Evolutionary conservation across 2,329 filamentous ascomycete species (phyloP).

Genomic region (Teratosphaeria destructans): DNA sequence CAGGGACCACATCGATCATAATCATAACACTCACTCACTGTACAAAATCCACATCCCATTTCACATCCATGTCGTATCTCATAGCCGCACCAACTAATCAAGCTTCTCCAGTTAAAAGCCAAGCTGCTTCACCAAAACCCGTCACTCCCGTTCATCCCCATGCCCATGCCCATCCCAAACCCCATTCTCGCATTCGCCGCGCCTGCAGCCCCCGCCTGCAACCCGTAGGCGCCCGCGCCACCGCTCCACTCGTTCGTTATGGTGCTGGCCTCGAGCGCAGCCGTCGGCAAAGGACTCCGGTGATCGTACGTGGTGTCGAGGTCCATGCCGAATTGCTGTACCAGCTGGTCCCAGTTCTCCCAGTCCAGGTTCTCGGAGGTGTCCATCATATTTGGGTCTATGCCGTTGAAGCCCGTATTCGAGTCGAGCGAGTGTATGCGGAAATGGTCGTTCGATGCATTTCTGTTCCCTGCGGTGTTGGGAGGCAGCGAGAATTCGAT

Average conservation of each 20-base stretch:
- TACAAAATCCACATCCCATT: neutral
- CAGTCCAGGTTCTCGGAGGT: conserved; percentile 34
- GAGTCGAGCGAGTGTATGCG: conserved; percentile 19
- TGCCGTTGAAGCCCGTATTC: conserved; percentile 6
- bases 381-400: conserved; percentile 23
- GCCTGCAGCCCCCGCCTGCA: neutral
- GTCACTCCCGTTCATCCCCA: conserved; percentile 18
- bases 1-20: neutral
- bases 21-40: neutral
- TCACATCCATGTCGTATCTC: neutral
- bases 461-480: neutral
- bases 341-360: conserved; percentile 40
- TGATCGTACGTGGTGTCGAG: conserved; percentile 16
- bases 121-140: conserved; percentile 14
- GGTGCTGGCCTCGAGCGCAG: neutral
- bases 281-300: neutral
- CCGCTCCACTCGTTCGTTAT: conserved; percentile 8
- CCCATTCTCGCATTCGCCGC: conserved; percentile 17
- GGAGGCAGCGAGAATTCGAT: conserved; percentile 6
- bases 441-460: neutral
- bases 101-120: neutral
- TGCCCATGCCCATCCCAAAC: conserved; percentile 10
- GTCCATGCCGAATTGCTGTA: conserved; percentile 37
- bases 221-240: conserved; percentile 2
- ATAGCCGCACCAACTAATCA: neutral